Evolutionary conservation across 2,329 filamentous ascomycete species (phyloP), one percentile per base, ranked within the genome.

Genomic region (Exophiala xenobiotica): DNA sequence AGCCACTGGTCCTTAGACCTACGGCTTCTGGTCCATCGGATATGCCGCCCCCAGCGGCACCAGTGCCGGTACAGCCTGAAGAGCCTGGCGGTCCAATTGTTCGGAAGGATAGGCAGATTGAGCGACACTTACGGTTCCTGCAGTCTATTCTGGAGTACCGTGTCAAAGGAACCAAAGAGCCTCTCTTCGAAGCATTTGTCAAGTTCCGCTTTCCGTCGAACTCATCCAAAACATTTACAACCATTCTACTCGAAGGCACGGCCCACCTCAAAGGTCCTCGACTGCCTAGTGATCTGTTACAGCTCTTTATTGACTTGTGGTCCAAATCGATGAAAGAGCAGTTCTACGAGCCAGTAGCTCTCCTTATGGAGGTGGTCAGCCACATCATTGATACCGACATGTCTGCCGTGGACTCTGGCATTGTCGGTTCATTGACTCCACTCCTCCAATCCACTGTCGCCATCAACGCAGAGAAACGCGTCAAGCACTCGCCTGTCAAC

Each of bases 61-160:
- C 50, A 54, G 66, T 53, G 62, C 68, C 57, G 40, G 61, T 46
- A 29, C 41, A 66, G 64, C 46, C 46, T 31, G 53, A 49, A 27
- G 47, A 56, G 41, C 26, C 31, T 9, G n/a, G 42, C 9, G 31
- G 49, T 19, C 16, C 49, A 11, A 27, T 58, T 31, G 35, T 54
- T 9, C 46, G 49, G 4, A 60, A 56, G 27, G 56, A 63, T 38
- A 57, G 56, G 43, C 42, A 48, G 24, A 57, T 64, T 31, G 57
- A 65, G 46, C 58, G 56, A 31, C 64, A 68, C 48, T 51, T 67
- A 16, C 63, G 64, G 14, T 72, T 79, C 46, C 69, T 83, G 46
- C 80, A 81, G 62, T 73, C 69, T 9, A 68, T 85, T 27, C 65
- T 85, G 20, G 77, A 79, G 46, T 78, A 83, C 59, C 73, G 72